Evolutionary conservation across 129 eudicot genomes (phyloP).

Genomic region (carrot (Daucus carota)): DNA sequence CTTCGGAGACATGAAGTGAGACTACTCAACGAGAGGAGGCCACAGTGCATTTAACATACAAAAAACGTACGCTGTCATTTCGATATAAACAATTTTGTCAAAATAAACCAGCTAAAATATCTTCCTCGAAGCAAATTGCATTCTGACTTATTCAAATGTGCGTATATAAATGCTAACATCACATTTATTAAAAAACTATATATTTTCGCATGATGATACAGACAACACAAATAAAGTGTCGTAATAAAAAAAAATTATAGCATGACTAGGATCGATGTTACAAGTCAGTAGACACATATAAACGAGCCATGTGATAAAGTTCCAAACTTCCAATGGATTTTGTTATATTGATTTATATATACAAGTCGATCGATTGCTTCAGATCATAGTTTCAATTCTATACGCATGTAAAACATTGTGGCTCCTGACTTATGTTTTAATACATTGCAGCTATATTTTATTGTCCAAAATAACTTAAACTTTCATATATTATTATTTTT

Average conservation of each 20-base stretch:
- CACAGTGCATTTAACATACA: neutral
- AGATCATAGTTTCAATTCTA: neutral
- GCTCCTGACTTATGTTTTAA: too few relatives aligned
- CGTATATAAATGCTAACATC: too few relatives aligned
- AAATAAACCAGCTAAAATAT: neutral
- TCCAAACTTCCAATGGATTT: neutral
- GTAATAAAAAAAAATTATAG: too few relatives aligned
- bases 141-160: neutral
- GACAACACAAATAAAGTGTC: neutral
- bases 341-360: neutral
- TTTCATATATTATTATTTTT: too few relatives aligned
- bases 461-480: too few relatives aligned
- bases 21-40: neutral
- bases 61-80: neutral
- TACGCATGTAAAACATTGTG: neutral
- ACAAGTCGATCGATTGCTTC: neutral
- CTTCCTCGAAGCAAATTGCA: neutral
- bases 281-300: neutral
- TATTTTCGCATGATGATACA: too few relatives aligned
- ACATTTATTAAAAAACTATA: too few relatives aligned
- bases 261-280: neutral
- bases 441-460: too few relatives aligned
- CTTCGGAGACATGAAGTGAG: neutral
- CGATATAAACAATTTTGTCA: neutral
- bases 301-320: neutral